Evolutionary conservation across 2,329 filamentous ascomycete species (phyloP), one percentile per base, ranked within the genome.

Genomic region (Cryphonectria carpinicola): DNA sequence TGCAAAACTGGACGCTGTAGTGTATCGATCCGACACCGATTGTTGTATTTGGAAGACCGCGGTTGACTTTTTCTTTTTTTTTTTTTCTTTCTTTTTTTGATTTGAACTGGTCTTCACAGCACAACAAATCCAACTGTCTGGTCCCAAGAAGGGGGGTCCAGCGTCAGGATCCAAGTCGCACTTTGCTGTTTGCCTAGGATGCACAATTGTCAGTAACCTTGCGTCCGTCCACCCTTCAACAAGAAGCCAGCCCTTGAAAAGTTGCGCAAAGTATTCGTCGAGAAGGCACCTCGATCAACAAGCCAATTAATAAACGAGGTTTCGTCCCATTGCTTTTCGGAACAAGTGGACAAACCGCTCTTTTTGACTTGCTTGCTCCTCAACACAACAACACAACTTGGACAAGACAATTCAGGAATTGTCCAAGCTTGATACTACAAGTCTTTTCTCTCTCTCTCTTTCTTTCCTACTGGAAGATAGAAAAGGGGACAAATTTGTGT

Each of bases 151-250:
- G 25, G 37, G 37, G 37, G 1, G 13, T 32, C 25, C 14, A 32
- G 54, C 14, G 54, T 58, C 54, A 58, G 54, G 54, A 8, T 25
- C 17, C 37, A 10, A n/a, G 58, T 39, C 3, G 58, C 35, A 22
- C 35, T 37, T 28, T 61, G 35, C 22, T 61, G 32, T 39, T 25
- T 39, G 14, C 32, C 58, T 61, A 61, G 17, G 35, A 61, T 22
- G 35, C 58, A 61, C 19, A 32, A 61, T 61, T 61, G 58, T 61
- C 28, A 61, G 58, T 35, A 39, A 39, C 35, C 32, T 56, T 58
- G 28, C 54, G 28, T 32, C 14, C 54, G 14, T 35, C 54, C 54
- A 58, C 54, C 54, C 19, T 58, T 32, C 54, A 19, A 35, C 25
- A 19, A 14, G 4, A 35, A 39, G 37, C 17, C 28, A 35, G 25